Evolutionary conservation across 2,329 filamentous ascomycete species (phyloP), one percentile per base, ranked within the genome.

Genomic region (Hymenotorrendiella dingleyae): DNA sequence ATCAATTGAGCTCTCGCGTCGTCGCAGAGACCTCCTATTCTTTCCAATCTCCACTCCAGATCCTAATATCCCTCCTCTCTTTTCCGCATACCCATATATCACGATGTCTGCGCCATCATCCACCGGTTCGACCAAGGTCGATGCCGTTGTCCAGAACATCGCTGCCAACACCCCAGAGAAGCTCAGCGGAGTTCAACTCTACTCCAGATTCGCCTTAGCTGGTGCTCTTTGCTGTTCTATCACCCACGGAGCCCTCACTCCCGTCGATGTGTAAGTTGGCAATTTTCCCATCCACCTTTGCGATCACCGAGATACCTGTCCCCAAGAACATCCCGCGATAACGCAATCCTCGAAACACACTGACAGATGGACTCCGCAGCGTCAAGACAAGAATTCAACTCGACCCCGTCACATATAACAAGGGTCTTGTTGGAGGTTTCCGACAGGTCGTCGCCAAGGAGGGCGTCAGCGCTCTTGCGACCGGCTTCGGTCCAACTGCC

Each of bases 161-260:
- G 45, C 50, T 40, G 56, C 58, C 32, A 54, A 54, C 34, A 56
- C 57, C 26, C 60, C 61, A 36, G 57, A 62, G 54, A 73, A 78
- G 66, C 73, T 80, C 54, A 72, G 66, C 56, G 80, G 82, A 51
- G 36, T 89, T 56, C 73, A 67, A 48, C 86, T 98, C 61, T 97
- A 97, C 83, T 86, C 87, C 62, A 82, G 88, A 71, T 96, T 96
- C 75, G 91, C 93, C 72, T 85, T 98, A 62, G 90, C 93, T 62
- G 93, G 93, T 73, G 93, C 93, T 61, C 74, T 97, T 76, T 96
- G 93, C 83, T 98, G 93, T 73, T 93, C 90, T 61, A 74, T 97
- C 73, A 98, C 93, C 65, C 93, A 98, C 80, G 93, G 91, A 70
- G 85, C 78, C 64, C 82, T 97, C 62, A 98, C 93, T 59, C 93